Evolutionary conservation across 2,329 filamentous ascomycete species (phyloP), one percentile per base, ranked within the genome.

Genomic region (Hortaea sp.): DNA sequence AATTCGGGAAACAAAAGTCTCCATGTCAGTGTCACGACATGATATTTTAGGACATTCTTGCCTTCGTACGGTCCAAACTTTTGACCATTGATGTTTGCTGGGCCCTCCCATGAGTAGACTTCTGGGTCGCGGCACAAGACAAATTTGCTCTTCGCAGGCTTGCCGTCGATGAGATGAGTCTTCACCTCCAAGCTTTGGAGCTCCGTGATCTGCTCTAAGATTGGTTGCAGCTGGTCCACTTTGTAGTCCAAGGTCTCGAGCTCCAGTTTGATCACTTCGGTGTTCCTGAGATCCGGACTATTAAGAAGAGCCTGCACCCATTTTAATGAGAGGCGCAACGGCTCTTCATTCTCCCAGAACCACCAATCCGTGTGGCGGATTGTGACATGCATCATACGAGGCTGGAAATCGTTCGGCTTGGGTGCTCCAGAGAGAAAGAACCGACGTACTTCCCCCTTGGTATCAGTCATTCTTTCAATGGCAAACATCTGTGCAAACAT

Each of bases 201-300:
- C 44, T 64, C 65, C 42, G 66, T 56, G 35, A 57, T 44, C 1
- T 49, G 49, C 10, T 60, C 51, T 5, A 69, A 67, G n/a, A 77
- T 70, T 6, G 56, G 53, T 37, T 74, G 61, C 3, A 77, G 56
- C 52, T 76, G 70, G 0, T 50, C 54, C 45, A 66, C 68, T 49
- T 73, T 73, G 9, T 69, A 61, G 43, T 68, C 63, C 5, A 76
- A 46, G 2, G 69, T 71, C 57, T 78, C 75, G 2, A 78, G 53
- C 40, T 68, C 63, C 7, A 58, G 47, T 6, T 45, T 42, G 7
- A 59, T 43, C 3, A 43, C 42, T 9, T 57, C 40, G 6, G 54
- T 47, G 27, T 49, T 52, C 1, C 57, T 53, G 11, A 74, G 59
- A 4, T 62, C 65, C 0, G 50, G 48, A n/a, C 43, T 49, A 39